These are phyloP conservation scores for Coelastrella sp. DNA, from an alignment of 139 green algal species.

Conservation along the genomic window DNA sequence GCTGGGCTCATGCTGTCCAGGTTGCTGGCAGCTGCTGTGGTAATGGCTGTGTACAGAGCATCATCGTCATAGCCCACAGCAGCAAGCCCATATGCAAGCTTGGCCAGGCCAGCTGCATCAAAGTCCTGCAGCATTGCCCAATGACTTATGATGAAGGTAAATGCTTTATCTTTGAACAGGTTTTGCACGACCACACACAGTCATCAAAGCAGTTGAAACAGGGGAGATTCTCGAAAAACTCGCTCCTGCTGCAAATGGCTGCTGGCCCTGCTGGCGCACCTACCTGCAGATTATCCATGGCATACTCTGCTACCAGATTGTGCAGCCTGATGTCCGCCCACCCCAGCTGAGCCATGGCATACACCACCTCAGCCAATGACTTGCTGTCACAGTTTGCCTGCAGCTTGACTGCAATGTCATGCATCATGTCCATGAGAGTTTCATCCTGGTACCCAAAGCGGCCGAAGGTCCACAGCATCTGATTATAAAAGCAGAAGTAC, in stretches of 20 bases:
- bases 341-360: constrained; percentile 38
- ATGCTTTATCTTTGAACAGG: too few species aligned
- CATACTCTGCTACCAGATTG: constrained; percentile 44
- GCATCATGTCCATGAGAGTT: constrained; percentile 47
- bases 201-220: too few species aligned
- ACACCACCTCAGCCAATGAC: constrained; percentile 46
- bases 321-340: constrained; percentile 44
- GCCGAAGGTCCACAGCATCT: constrained; percentile 52
- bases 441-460: constrained; percentile 45
- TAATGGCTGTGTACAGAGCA: constrained; percentile 33
- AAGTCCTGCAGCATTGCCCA: constrained; percentile 33
- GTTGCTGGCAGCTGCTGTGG: background rate
- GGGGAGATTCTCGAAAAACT: too few species aligned
- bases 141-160: background rate
- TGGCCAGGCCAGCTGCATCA: constrained; percentile 34
- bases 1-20: constrained; percentile 7
- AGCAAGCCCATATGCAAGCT: constrained; percentile 38
- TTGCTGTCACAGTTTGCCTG: constrained; percentile 35
- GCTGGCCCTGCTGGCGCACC: too few species aligned
- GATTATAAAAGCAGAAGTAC: background rate
- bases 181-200: too few species aligned
- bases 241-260: too few species aligned
- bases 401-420: constrained; percentile 47
- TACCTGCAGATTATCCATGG: constrained; percentile 45
- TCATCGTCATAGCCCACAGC: constrained; percentile 46